These are phyloP conservation scores for Plasmopara viticola DNA, from an alignment of 352 stramenopile genomes.

Conservation along the genomic window DNA sequence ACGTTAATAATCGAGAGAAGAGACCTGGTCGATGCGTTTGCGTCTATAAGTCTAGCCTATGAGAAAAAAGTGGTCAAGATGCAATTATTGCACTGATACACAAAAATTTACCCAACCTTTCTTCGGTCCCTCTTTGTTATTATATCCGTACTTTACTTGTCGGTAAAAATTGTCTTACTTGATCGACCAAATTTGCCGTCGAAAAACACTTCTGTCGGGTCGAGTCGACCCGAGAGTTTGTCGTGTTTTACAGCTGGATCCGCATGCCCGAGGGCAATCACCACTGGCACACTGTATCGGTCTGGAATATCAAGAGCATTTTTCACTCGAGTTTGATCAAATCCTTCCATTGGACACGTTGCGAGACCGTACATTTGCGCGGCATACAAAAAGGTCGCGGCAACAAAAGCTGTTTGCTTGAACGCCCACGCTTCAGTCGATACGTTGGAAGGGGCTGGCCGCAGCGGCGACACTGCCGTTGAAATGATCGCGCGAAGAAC, in stretches of 20 bases:
- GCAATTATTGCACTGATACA: too few relatives aligned
- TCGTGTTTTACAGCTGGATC: conserved; percentile 15
- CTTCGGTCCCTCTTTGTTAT: too few relatives aligned
- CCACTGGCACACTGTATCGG: conserved; percentile 67
- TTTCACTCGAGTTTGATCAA: conserved; percentile 57
- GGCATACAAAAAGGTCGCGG: conserved; percentile 61
- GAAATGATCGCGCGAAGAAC: conserved; percentile 51
- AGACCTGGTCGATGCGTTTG: too few relatives aligned
- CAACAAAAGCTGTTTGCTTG: conserved; percentile 77
- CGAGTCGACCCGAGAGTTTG: conserved; percentile 39
- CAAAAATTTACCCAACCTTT: too few relatives aligned
- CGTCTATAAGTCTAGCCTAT: too few relatives aligned
- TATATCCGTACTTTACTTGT: conserved; percentile 12
- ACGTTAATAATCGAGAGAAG: too few relatives aligned
- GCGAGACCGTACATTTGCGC: conserved; percentile 59
- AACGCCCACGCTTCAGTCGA: conserved; percentile 71
- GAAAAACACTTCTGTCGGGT: conserved; percentile 73
- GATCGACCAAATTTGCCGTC: conserved; percentile 77
- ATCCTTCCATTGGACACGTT: conserved; percentile 78
- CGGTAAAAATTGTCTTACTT: conserved; percentile 47
- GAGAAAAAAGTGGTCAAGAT: too few relatives aligned
- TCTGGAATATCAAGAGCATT: conserved; percentile 71
- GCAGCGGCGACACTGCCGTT: conserved; percentile 56
- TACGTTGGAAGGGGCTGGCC: conserved; percentile 50
- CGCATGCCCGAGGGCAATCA: conserved; percentile 65